Evolutionary conservation across 305 asterid genomes (phyloP).

Genomic region (Ajuga reptans): DNA sequence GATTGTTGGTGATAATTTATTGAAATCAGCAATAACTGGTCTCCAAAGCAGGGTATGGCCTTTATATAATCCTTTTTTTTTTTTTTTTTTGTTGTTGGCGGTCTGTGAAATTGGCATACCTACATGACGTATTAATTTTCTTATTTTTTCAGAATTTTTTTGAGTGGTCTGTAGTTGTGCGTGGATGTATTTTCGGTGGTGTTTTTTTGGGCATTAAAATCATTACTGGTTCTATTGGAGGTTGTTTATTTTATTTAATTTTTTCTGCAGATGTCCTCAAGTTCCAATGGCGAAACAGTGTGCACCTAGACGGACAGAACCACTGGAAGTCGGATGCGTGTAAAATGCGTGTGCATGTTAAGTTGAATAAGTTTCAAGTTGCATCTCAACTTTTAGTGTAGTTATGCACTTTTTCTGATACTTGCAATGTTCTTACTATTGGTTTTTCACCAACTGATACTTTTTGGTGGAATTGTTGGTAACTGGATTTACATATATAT

Average conservation of each 20-base stretch:
- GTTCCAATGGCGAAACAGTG: slow-evolving; percentile 25
- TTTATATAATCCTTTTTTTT: background rate
- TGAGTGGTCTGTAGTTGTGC: too few species aligned
- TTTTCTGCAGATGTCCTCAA: slow-evolving; percentile 32
- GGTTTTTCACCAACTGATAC: background rate
- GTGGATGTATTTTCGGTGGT: background rate
- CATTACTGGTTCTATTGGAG: background rate
- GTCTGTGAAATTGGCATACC: background rate
- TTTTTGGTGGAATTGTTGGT: background rate
- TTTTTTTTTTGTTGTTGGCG: background rate
- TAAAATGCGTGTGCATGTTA: slow-evolving; percentile 5
- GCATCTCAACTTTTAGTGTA: background rate
- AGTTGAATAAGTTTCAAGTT: slow-evolving; percentile 1
- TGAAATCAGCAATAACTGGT: slow-evolving; percentile 49
- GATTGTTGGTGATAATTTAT: slow-evolving; percentile 60
- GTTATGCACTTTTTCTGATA: background rate
- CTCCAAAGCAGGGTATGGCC: slow-evolving; percentile 52
- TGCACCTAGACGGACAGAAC: slow-evolving; percentile 7
- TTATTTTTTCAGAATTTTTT: background rate
- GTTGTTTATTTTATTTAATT: too few species aligned
- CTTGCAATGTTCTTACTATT: background rate
- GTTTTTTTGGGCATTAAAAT: background rate
- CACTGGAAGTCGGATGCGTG: background rate
- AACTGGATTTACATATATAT: background rate
- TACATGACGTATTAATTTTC: background rate